Base-by-base conservation (phyloP, 805 yeast species). In the Yarrowia phangngaensis region DNA sequence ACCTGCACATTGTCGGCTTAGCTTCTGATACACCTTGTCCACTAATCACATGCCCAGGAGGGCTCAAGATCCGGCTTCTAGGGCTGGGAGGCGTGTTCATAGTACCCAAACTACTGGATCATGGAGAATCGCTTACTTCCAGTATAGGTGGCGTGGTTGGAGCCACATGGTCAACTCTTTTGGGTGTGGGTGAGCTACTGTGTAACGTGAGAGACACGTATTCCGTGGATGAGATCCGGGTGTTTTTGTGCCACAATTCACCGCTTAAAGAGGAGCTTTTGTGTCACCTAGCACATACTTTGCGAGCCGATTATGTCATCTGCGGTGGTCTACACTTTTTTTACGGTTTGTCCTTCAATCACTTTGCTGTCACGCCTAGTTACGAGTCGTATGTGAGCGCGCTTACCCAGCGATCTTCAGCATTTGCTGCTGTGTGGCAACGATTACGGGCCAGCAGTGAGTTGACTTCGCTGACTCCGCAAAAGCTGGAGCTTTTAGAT, bases 81-180 rank as follows among this genome's bases (percentile, higher is more conserved):
- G 94, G 94, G 0, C 60, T 84, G 3, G 89, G 92, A 3, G 94
- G 92, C 1, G 73, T 82, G 3, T 61, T 82, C 29, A 76, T 82
- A 17, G 74, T 78, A 52, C 83, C 80, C 55, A 75, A 79, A 53
- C 67, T 84, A 46, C 82, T 84, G 58, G 84, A 82, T 56, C 78
- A 76, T 53, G 84, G 84, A 4, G 72, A 73, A 4, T 71, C 72
- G 11, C 13, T 57, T 58, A 51, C 70, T 56, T 46, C 68, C 53
- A 62, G 59, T 11, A 64, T 77, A 16, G 82, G 84, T 1, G 78
- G 82, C 4, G 71, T 77, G 31, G 76, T 78, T 2, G 89, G 90
- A 1, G 80, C 80, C 54, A 70, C 82, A 32, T 84, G 94, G 94
- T 72, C 81, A 28, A 80, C 86, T 7, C 63, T 82, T 52, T 63